phyloP scores from a whole-genome alignment of 306 rosid species.

The Gynostemma pentaphyllum region DNA sequence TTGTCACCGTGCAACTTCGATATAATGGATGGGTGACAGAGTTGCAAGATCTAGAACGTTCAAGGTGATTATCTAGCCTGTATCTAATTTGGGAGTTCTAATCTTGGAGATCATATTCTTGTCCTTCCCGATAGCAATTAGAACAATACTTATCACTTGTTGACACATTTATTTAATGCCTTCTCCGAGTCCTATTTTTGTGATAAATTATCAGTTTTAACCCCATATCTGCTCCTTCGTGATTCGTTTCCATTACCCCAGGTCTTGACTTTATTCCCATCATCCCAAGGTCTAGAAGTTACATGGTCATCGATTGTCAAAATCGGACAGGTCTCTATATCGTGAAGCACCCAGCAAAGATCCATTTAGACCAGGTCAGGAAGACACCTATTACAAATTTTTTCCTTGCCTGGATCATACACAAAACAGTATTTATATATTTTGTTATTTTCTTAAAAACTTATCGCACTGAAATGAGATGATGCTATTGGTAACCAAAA shows the following conservation, averaged over 20 bases:
- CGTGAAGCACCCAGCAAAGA: conserved; percentile 97
- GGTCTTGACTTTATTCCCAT: conserved; percentile 80
- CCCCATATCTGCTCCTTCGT: no score
- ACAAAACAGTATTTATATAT: conserved; percentile 54
- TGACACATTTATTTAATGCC: neutral
- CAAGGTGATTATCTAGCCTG: conserved; percentile 81
- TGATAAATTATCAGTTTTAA: neutral
- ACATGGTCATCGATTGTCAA: conserved; percentile 97
- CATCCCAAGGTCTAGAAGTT: conserved; percentile 91
- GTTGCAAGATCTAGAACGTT: conserved; percentile 79
- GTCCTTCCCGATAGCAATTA: neutral
- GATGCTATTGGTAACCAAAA: no score
- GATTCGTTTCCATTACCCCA: conserved; percentile 14
- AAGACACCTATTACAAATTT: conserved; percentile 85
- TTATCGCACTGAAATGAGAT: neutral
- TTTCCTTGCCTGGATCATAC: conserved; percentile 93
- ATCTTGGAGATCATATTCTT: neutral
- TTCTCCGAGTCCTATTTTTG: neutral
- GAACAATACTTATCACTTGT: neutral
- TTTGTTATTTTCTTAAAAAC: neutral
- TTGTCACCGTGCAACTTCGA: conserved; percentile 97
- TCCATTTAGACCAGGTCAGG: conserved; percentile 91
- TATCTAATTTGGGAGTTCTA: neutral
- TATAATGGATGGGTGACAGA: conserved; percentile 98
- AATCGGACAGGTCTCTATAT: conserved; percentile 89